A percentile compares a stretch with the other conserved stretches of the same genome.
Conservation (phyloP, 805 yeast species). For the Starmerella scarabaei region DNA sequence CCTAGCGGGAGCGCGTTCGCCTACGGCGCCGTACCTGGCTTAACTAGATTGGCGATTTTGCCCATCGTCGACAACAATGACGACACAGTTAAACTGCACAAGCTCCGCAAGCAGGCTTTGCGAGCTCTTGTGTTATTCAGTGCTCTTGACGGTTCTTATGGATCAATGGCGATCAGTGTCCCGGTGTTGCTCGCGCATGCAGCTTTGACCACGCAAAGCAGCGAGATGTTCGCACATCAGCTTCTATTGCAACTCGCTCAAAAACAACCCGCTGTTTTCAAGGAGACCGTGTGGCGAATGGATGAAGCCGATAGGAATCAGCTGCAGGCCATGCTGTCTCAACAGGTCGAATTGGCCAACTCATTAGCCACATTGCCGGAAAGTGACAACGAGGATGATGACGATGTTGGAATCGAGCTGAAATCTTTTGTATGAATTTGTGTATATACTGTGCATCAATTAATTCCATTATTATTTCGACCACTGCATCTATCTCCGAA, state of each 20-base stretch:
- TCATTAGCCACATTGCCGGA: too few species aligned
- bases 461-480: too few species aligned
- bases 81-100: not conserved
- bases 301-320: conserved; percentile 24
- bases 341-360: conserved; percentile 5
- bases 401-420: conserved; percentile 32
- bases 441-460: too few species aligned
- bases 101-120: conserved; percentile 4
- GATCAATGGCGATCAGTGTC: conserved; percentile 7
- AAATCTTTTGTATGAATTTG: conserved; percentile 32
- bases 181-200: conserved; percentile 11
- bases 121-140: conserved; percentile 15
- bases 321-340: conserved; percentile 17
- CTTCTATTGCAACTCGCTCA: conserved; percentile 25
- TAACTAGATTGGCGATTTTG: conserved; percentile 1
- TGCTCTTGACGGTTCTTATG: conserved; percentile 7
- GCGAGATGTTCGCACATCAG: conserved; percentile 5
- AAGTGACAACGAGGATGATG: conserved; percentile 9
- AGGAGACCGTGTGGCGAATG: conserved; percentile 33
- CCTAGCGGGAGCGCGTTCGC: conserved; percentile 13
- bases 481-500: too few species aligned
- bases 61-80: not conserved
- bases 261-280: conserved; percentile 26
- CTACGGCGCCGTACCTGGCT: conserved; percentile 14
- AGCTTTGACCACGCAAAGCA: not conserved